Percentiles rank a stretch among this genome's conserved stretches.
Conservation (phyloP, 2,329 filamentous ascomycete genomes). For the Nigrospora oryzae region DNA sequence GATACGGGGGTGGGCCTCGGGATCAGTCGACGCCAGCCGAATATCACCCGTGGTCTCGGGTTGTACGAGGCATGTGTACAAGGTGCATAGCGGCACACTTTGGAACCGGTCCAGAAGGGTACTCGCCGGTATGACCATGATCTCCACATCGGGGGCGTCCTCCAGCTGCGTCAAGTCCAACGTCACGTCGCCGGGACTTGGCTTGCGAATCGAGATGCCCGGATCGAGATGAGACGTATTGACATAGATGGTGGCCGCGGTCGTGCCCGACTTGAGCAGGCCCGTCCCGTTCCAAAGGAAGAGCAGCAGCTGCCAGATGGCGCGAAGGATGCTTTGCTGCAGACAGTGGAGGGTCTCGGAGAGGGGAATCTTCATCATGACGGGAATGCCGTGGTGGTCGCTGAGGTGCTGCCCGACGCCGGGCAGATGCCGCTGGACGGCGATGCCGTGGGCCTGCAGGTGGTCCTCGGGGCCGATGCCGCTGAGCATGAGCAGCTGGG, state of each 20-base stretch:
- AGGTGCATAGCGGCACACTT: constrained; percentile 11
- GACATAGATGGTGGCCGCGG: constrained; percentile 2
- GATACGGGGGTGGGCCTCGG: constrained; percentile 21
- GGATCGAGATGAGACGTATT: constrained; percentile 3
- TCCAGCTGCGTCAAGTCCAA: constrained; percentile 8
- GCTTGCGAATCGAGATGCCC: not conserved
- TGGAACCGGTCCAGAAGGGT: constrained; percentile 14
- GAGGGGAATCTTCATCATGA: constrained; percentile 5
- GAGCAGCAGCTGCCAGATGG: constrained; percentile 4
- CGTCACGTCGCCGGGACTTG: not conserved
- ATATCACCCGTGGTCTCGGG: constrained; percentile 20
- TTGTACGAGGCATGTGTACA: constrained; percentile 19
- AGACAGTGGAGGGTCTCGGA: constrained; percentile 2
- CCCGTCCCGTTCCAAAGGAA: constrained; percentile 3
- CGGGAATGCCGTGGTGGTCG: constrained; percentile 6
- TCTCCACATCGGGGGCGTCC: constrained; percentile 21
- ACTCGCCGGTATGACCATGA: constrained; percentile 29
- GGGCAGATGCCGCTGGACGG: constrained; percentile 3
- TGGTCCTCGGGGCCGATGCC: constrained; percentile 4
- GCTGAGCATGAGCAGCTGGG: constrained; percentile 6
- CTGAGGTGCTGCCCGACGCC: constrained; percentile 5
- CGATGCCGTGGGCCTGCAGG: not conserved
- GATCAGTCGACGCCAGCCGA: constrained; percentile 24
- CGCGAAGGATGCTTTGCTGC: constrained; percentile 1
- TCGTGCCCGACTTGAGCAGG: constrained; percentile 4